Evolutionary conservation across 2,329 filamentous ascomycete species (phyloP).

Genomic region (Pseudogymnoascus sp.): DNA sequence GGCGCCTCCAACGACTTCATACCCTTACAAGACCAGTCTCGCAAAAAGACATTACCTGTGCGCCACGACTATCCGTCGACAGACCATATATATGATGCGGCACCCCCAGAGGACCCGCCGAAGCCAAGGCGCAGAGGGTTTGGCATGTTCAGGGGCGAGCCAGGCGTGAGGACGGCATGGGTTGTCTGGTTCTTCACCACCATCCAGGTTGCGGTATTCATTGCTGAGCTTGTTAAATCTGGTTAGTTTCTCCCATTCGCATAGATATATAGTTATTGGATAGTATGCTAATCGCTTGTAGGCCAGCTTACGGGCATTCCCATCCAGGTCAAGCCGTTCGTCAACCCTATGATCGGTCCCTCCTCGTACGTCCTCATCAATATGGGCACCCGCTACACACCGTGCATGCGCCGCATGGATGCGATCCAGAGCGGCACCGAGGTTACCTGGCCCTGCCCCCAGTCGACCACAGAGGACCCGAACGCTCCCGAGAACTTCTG

Average conservation of each 20-base stretch:
- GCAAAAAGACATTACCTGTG: constrained; percentile 26
- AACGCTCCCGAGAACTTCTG: constrained; percentile 48
- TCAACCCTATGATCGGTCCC: constrained; percentile 97
- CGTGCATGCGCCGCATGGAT: constrained; percentile 84
- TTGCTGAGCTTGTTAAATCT: constrained; percentile 78
- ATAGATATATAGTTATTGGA: constrained; percentile 15
- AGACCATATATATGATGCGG: constrained; percentile 55
- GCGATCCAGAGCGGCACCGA: constrained; percentile 47
- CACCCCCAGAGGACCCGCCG: constrained; percentile 27
- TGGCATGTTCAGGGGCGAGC: constrained; percentile 40
- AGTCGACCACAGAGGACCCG: constrained; percentile 49
- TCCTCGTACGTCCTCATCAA: constrained; percentile 87
- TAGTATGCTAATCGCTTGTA: constrained; percentile 28
- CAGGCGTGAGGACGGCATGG: constrained; percentile 50
- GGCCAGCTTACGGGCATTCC: constrained; percentile 64
- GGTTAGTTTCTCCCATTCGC: constrained; percentile 42
- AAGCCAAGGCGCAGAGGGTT: constrained; percentile 39
- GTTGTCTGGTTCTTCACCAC: constrained; percentile 72
- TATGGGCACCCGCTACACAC: constrained; percentile 87
- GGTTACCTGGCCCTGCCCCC: constrained; percentile 67
- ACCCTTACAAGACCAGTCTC: constrained; percentile 44
- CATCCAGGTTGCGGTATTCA: constrained; percentile 75
- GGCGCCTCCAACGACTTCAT: constrained; percentile 41
- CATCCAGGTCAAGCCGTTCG: constrained; percentile 54
- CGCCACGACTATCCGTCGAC: constrained; percentile 30